Percentiles rank a stretch among this genome's conserved stretches.
Evolutionary conservation across 805 yeast species (phyloP).

Genomic region (Geotrichum ghanense): DNA sequence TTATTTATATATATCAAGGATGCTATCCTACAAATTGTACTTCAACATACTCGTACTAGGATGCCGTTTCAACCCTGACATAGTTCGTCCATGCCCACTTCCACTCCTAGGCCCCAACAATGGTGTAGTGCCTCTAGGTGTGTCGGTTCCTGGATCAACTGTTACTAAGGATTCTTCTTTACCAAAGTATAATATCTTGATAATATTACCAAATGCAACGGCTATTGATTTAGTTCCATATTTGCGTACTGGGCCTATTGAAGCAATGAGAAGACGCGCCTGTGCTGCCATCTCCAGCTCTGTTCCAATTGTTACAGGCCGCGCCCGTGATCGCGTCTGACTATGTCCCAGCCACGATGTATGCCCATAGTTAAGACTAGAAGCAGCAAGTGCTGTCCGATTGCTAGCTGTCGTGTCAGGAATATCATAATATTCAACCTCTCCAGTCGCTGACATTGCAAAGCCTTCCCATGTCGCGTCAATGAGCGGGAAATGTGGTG

Average conservation of each 20-base stretch:
- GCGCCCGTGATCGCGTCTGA: neutral
- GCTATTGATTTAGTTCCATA: slow-evolving; percentile 73
- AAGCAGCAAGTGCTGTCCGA: too few relatives aligned
- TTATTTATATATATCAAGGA: too few relatives aligned
- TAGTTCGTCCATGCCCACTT: too few relatives aligned
- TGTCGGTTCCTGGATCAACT: too few relatives aligned
- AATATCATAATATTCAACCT: slow-evolving; percentile 46
- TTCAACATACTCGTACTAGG: too few relatives aligned
- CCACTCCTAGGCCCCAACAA: too few relatives aligned
- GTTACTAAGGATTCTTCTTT: slow-evolving; percentile 42
- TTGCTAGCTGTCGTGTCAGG: too few relatives aligned
- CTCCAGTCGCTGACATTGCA: slow-evolving; percentile 61
- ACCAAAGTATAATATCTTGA: slow-evolving; percentile 67
- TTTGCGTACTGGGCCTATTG: slow-evolving; percentile 49
- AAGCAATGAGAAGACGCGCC: slow-evolving; percentile 34
- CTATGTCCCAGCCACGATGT: slow-evolving; percentile 8
- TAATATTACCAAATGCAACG: slow-evolving; percentile 59
- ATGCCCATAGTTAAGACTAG: too few relatives aligned
- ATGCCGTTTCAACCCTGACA: too few relatives aligned
- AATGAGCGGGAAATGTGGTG: slow-evolving; percentile 22
- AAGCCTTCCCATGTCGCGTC: slow-evolving; percentile 68
- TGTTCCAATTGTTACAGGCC: neutral
- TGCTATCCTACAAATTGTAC: too few relatives aligned
- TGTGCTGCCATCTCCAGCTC: neutral
- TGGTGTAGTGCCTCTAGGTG: too few relatives aligned